Percentiles rank a stretch among this genome's conserved stretches.
phyloP scores from a whole-genome alignment of 768 basidiomycete species.

The Macrolepiota fuliginosa region DNA sequence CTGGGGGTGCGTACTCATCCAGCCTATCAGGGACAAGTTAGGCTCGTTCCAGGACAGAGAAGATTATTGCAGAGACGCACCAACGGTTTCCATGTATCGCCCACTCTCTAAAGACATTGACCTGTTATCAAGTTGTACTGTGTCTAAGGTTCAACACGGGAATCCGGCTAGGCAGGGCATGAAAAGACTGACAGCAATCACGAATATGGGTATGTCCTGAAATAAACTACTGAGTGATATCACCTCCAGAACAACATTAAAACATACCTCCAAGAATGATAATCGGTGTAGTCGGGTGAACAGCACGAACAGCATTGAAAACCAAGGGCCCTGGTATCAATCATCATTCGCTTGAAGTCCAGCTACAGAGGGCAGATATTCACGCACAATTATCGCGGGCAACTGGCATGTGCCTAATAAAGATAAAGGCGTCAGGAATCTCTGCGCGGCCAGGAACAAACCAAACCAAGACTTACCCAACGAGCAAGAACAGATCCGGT shows the following conservation, averaged over 20 bases:
- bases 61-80: conserved; percentile 33
- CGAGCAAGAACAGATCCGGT: conserved; percentile 80
- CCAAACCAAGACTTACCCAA: conserved; percentile 45
- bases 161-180: background rate
- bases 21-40: conserved; percentile 34
- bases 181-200: conserved; percentile 57
- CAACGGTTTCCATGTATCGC: conserved; percentile 91
- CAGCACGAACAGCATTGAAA: conserved; percentile 67
- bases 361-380: background rate
- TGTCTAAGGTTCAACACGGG: background rate
- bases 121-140: conserved; percentile 67
- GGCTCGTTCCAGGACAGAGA: background rate
- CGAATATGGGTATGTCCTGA: conserved; percentile 75
- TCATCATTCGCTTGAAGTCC: background rate
- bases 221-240: background rate
- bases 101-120: conserved; percentile 82
- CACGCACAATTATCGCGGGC: conserved; percentile 59
- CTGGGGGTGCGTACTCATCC: conserved; percentile 51
- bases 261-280: conserved; percentile 71
- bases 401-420: conserved; percentile 78
- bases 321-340: conserved; percentile 59
- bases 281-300: conserved; percentile 77
- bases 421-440: background rate
- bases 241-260: background rate
- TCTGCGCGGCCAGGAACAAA: no score